A percentile compares a stretch with the other conserved stretches of the same genome.
Evolutionary conservation across 164 flowering plant species (phyloP).

Genomic region (Dillenia turbinata): DNA sequence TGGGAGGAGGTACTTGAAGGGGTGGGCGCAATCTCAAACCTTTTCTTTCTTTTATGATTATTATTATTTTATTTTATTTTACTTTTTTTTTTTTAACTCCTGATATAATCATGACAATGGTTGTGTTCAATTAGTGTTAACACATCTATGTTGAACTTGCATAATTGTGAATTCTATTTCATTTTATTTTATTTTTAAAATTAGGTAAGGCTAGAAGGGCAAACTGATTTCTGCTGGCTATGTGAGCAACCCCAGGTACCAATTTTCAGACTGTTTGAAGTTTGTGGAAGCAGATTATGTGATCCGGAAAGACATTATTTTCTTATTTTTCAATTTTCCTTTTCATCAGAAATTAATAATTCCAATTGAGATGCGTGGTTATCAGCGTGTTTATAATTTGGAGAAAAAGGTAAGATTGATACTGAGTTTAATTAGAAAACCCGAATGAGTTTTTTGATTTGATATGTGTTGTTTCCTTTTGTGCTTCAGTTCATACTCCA

Average conservation of each 20-base stretch:
- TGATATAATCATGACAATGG: neutral
- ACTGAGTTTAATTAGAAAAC: too few relatives aligned
- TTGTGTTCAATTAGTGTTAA: neutral
- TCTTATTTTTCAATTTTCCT: neutral
- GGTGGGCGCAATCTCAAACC: constrained; percentile 25
- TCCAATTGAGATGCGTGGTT: constrained; percentile 93
- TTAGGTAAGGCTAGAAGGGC: constrained; percentile 83
- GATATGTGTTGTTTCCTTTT: too few relatives aligned
- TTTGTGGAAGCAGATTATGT: neutral
- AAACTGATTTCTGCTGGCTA: constrained; percentile 84
- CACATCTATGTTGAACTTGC: neutral
- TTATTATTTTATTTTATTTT: too few relatives aligned
- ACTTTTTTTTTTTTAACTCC: neutral
- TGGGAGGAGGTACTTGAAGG: constrained; percentile 85
- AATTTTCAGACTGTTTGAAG: constrained; percentile 1
- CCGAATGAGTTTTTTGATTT: too few relatives aligned
- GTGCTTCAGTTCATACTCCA: neutral
- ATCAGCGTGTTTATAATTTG: constrained; percentile 78
- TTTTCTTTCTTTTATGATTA: constrained; percentile 1
- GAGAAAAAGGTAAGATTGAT: constrained; percentile 55
- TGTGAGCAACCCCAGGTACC: constrained; percentile 88
- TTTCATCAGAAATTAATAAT: constrained; percentile 51
- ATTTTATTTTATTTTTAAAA: too few relatives aligned
- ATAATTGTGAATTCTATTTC: neutral
- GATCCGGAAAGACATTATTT: neutral